These are phyloP conservation scores for Malassezia obtusa DNA, from an alignment of 1,284 basidiomycete species.

Conservation along the genomic window DNA sequence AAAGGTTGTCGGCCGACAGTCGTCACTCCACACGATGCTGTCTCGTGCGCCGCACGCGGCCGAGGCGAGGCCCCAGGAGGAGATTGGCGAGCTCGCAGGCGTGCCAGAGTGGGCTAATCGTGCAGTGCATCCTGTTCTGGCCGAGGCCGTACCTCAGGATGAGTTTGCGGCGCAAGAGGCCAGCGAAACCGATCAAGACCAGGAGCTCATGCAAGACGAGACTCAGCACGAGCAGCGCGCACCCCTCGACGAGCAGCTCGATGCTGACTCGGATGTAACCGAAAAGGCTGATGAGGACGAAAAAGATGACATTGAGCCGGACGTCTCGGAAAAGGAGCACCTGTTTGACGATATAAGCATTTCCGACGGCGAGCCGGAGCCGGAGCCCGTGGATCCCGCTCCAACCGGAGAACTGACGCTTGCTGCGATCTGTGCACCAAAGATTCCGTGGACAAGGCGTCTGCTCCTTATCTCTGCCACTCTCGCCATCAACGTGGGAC, in stretches of 20 bases:
- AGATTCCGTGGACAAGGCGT: conserved; percentile 24
- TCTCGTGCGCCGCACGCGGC: not conserved
- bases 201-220: too few relatives aligned
- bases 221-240: too few relatives aligned
- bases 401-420: conserved; percentile 39
- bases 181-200: too few relatives aligned
- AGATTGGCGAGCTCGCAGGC: not conserved
- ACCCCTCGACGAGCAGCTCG: too few relatives aligned
- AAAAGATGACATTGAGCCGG: too few relatives aligned
- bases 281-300: too few relatives aligned
- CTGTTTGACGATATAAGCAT: not conserved
- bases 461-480: conserved; percentile 58
- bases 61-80: not conserved
- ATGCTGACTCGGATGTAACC: too few relatives aligned
- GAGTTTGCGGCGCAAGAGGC: not conserved
- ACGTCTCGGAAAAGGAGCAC: not conserved
- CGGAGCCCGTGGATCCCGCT: conserved; percentile 2
- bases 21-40: not conserved
- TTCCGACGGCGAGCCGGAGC: not conserved
- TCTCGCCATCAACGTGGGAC: conserved; percentile 77
- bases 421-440: conserved; percentile 28
- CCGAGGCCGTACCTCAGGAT: not conserved
- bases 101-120: not conserved
- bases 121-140: not conserved
- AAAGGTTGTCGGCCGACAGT: conserved; percentile 14